Evolutionary conservation across 345 rosid species (phyloP).

Genomic region (Mangifera indica): DNA sequence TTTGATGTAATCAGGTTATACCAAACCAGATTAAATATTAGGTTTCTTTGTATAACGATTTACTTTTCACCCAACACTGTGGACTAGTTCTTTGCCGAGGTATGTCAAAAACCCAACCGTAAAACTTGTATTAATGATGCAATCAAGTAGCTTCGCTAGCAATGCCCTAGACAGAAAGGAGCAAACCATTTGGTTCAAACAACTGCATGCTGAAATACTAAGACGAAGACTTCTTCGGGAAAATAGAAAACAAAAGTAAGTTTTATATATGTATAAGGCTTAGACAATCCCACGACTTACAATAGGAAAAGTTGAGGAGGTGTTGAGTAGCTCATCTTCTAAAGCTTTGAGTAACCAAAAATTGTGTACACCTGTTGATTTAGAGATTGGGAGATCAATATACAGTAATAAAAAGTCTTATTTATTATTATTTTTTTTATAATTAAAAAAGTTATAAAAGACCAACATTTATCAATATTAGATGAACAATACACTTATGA

Average conservation of each 20-base stretch:
- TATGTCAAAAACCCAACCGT: neutral
- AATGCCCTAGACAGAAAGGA: conserved; percentile 7
- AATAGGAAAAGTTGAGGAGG: neutral
- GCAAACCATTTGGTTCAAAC: conserved; percentile 23
- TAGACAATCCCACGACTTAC: neutral
- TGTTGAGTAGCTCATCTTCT: neutral
- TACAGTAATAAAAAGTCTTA: too few relatives aligned
- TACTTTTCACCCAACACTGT: too few relatives aligned
- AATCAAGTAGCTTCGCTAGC: neutral
- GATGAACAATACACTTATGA: too few relatives aligned
- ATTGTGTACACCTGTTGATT: neutral
- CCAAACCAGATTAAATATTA: too few relatives aligned
- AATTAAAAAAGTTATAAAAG: too few relatives aligned
- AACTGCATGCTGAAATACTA: conserved; percentile 10
- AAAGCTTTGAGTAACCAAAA: neutral
- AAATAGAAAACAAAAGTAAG: neutral
- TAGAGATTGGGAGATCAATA: neutral
- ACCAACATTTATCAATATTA: too few relatives aligned
- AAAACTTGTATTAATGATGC: conserved; percentile 5
- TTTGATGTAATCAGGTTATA: too few relatives aligned
- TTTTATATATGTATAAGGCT: neutral
- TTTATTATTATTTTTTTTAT: too few relatives aligned
- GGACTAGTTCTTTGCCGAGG: neutral
- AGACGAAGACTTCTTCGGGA: neutral
- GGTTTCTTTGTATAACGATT: too few relatives aligned